Percentiles rank a stretch among this genome's conserved stretches.
phyloP scores from a whole-genome alignment of 495 filamentous ascomycete genomes.

The Aspergillus saccharolyticus region DNA sequence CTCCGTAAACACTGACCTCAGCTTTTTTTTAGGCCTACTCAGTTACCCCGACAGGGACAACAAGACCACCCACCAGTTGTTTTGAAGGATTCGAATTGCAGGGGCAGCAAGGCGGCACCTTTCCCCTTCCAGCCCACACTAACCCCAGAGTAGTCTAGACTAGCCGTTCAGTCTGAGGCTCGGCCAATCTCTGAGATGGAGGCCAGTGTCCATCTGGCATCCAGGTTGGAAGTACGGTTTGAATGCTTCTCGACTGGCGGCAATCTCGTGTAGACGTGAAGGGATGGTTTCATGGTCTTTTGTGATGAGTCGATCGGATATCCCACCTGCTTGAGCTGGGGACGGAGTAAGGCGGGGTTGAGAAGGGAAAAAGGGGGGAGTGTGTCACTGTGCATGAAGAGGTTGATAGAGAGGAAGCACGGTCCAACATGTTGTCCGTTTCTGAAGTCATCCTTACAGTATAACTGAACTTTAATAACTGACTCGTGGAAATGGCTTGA shows the following conservation, averaged over 20 bases:
- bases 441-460: background rate
- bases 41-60: no score
- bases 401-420: background rate
- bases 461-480: no score
- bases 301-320: background rate
- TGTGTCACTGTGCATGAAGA: background rate
- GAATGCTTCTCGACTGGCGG: background rate
- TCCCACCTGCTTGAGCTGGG: no score
- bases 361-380: no score
- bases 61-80: no score
- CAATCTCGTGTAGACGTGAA: background rate
- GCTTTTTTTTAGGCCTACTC: no score
- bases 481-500: background rate
- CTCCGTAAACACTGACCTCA: no score
- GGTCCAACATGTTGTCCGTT: conserved; percentile 1
- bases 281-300: no score
- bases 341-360: no score
- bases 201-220: background rate
- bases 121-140: background rate
- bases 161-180: conserved; percentile 3
- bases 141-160: background rate
- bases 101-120: conserved; percentile 2
- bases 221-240: no score
- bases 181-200: conserved; percentile 8
- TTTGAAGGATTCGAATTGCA: background rate